These are phyloP conservation scores for Mallotus nudiflorus DNA, from an alignment of 345 rosid genomes.

Conservation along the genomic window DNA sequence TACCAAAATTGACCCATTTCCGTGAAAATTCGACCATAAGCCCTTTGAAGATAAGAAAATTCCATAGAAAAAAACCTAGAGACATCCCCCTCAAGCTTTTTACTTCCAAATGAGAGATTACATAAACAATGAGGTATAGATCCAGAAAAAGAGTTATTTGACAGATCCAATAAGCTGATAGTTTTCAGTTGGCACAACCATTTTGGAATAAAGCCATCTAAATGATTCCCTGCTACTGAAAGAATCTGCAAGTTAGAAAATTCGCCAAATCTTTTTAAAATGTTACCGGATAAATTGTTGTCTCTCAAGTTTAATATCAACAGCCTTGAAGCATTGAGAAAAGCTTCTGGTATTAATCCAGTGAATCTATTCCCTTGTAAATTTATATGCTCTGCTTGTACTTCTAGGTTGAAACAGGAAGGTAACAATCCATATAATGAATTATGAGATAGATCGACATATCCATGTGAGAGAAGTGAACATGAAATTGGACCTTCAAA, in stretches of 20 bases:
- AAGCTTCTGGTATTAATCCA: background rate
- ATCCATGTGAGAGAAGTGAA: too few relatives aligned
- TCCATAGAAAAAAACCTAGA: too few relatives aligned
- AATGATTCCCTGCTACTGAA: background rate
- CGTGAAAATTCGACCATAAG: too few relatives aligned
- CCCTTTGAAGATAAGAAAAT: too few relatives aligned
- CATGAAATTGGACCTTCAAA: too few relatives aligned
- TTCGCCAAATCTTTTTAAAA: background rate
- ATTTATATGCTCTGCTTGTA: too few relatives aligned
- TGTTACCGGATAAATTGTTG: background rate
- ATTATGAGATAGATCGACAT: too few relatives aligned
- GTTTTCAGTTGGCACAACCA: background rate
- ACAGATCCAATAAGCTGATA: slow-evolving; percentile 7
- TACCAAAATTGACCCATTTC: too few relatives aligned
- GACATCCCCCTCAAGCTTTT: too few relatives aligned
- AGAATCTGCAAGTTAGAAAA: slow-evolving; percentile 1
- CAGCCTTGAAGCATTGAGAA: background rate
- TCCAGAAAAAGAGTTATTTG: background rate
- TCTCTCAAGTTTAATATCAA: background rate
- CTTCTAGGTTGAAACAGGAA: slow-evolving; percentile 7
- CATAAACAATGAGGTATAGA: background rate
- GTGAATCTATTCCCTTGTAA: slow-evolving; percentile 5
- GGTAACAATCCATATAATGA: background rate
- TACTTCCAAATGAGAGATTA: background rate
- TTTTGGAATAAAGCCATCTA: background rate